Percentiles rank a stretch among this genome's conserved stretches.
Conservation (phyloP, 2,329 filamentous ascomycete genomes). For the Pseudofabraea citricarpa region DNA sequence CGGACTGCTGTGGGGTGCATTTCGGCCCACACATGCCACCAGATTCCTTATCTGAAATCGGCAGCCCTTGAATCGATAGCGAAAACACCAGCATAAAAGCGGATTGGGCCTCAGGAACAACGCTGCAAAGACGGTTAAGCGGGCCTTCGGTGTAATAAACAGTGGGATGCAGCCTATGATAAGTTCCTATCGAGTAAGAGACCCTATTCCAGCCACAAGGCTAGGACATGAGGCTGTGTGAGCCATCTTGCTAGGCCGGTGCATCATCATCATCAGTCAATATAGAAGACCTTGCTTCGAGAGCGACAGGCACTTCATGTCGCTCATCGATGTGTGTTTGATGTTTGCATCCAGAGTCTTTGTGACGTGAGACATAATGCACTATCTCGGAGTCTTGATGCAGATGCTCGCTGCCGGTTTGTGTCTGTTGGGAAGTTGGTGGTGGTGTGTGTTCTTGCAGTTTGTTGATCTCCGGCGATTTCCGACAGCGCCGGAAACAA, state of each 20-base stretch:
- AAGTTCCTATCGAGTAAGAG: constrained; percentile 19
- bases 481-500: background rate
- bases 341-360: too few relatives aligned
- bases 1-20: constrained; percentile 22
- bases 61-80: background rate
- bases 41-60: constrained; percentile 16
- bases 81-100: constrained; percentile 1
- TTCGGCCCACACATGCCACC: constrained; percentile 9
- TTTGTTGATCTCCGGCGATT: background rate
- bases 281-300: too few relatives aligned
- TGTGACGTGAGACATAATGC: background rate
- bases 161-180: constrained; percentile 8
- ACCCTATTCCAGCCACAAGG: too few relatives aligned
- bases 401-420: background rate
- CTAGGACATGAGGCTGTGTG: too few relatives aligned
- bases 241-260: too few relatives aligned
- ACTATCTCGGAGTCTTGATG: background rate
- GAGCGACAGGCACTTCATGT: too few relatives aligned
- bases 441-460: too few relatives aligned
- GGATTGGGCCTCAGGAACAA: background rate
- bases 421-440: too few relatives aligned
- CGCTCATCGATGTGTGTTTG: too few relatives aligned
- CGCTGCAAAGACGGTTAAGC: background rate
- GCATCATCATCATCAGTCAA: too few relatives aligned
- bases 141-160: too few relatives aligned